These are phyloP conservation scores for Exophiala spinifera DNA, from an alignment of 2,329 filamentous ascomycete genomes.

Conservation along the genomic window DNA sequence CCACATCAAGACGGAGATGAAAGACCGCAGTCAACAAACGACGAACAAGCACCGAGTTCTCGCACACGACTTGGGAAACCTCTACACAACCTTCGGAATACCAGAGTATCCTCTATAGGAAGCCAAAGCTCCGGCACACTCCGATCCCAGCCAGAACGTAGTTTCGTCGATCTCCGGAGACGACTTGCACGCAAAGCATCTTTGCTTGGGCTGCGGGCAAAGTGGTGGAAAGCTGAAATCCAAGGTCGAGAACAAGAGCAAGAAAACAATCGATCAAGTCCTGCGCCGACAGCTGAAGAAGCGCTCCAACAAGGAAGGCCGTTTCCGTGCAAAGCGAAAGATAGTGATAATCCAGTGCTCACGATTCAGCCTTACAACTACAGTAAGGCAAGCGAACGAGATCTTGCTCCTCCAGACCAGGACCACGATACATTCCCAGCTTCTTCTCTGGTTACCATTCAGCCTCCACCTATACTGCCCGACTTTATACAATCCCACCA, in stretches of 20 bases:
- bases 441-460: conserved; percentile 3
- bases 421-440: neutral
- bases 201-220: conserved; percentile 23
- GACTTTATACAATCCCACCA: no score
- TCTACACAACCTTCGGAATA: conserved; percentile 1
- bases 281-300: no score
- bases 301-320: no score
- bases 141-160: conserved; percentile 10
- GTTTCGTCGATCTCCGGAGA: conserved; percentile 20
- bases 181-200: conserved; percentile 27
- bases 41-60: conserved; percentile 4
- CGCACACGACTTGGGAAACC: conserved; percentile 8
- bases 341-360: no score
- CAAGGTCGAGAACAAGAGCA: conserved; percentile 5
- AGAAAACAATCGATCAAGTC: neutral
- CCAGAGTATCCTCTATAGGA: neutral
- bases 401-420: neutral
- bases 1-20: neutral
- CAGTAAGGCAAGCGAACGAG: neutral
- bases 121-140: conserved; percentile 4
- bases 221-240: conserved; percentile 14
- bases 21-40: neutral
- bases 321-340: no score
- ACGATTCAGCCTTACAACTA: neutral
- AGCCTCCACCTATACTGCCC: neutral